Base-by-base conservation (phyloP, 331 rosid genomes). In the Acacia pycnantha region DNA sequence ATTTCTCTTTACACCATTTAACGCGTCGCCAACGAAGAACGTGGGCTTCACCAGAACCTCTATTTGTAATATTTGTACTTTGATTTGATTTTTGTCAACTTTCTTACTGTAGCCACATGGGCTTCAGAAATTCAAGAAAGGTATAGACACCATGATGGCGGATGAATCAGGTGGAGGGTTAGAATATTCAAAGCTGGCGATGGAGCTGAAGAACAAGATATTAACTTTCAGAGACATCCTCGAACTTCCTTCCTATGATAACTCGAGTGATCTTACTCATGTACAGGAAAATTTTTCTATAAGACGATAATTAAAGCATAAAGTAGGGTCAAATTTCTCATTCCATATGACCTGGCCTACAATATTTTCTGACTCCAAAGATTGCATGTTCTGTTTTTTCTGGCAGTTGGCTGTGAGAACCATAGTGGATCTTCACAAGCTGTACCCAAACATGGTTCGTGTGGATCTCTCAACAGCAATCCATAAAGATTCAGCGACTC, bases 181-280 rank as follows among this genome's bases (percentile, higher is more conserved):
- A 19, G 83, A 62, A 18, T 53, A 75, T 61, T 51, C 82, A 16
- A 29, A 71, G 26, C 16, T 44, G 74, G 72, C 66, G 76, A 77
- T 83, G 13, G 85, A 83, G 81, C 78, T 86, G 29, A 51, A 18
- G 65, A 19, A 19, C 46, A 86, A 40, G 76, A 81, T 83, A 47
- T 43, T 83, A 29, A 48, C 78, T 35, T 81, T 86, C 51, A 81
- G 87, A 40, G 85, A 83, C 70, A 64, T 68, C 64, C 61, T 77
- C 74, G 87, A 83, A 79, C 83, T 86, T 58, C 89, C 89, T 62
- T 72, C 87, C 47, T 83, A 47, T 59, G 2, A 79, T 46, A 51
- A 41, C n/a, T 83, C 85, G 35, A 58, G 51, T 43, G 75, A 70
- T 65, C 83, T 82, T 59, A 73, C 79, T 67, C 75, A 73, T 27